A percentile compares a stretch with the other conserved stretches of the same genome.
phyloP scores from a whole-genome alignment of 2,329 filamentous ascomycete species.

The Colletotrichum sp. region DNA sequence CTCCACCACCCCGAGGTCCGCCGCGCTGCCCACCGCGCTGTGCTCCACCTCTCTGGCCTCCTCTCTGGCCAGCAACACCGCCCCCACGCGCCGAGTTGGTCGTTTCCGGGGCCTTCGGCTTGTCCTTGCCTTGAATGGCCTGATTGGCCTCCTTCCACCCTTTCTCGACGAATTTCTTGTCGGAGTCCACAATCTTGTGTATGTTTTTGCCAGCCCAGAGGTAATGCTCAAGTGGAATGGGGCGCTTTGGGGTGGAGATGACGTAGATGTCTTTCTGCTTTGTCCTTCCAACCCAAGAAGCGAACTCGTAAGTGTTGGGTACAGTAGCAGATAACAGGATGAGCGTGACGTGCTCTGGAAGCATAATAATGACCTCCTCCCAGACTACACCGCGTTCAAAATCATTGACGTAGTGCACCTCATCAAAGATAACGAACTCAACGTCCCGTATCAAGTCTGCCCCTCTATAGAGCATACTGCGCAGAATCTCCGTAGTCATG shows the following conservation, averaged over 20 bases:
- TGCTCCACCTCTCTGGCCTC: slow-evolving; percentile 37
- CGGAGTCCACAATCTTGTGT: slow-evolving; percentile 91
- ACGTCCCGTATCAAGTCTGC: slow-evolving; percentile 96
- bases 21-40: slow-evolving; percentile 48
- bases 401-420: slow-evolving; percentile 99
- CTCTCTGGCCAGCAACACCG: slow-evolving; percentile 39
- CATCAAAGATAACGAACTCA: slow-evolving; percentile 98
- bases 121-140: slow-evolving; percentile 82
- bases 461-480: slow-evolving; percentile 97
- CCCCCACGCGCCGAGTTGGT: slow-evolving; percentile 36
- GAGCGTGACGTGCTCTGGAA: slow-evolving; percentile 94
- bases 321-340: slow-evolving; percentile 96
- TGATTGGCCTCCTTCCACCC: slow-evolving; percentile 96
- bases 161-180: slow-evolving; percentile 89
- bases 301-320: slow-evolving; percentile 96
- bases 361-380: slow-evolving; percentile 99
- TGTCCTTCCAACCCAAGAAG: slow-evolving; percentile 96
- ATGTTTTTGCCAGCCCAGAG: slow-evolving; percentile 94
- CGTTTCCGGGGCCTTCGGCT: slow-evolving; percentile 58
- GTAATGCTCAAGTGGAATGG: slow-evolving; percentile 94
- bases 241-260: slow-evolving; percentile 94
- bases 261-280: slow-evolving; percentile 99
- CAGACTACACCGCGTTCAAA: slow-evolving; percentile 95
- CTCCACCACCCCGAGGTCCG: slow-evolving; percentile 57
- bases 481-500: slow-evolving; percentile 98